Conservation (phyloP, 257 asterid species). For the Solanum neorickii region DNA sequence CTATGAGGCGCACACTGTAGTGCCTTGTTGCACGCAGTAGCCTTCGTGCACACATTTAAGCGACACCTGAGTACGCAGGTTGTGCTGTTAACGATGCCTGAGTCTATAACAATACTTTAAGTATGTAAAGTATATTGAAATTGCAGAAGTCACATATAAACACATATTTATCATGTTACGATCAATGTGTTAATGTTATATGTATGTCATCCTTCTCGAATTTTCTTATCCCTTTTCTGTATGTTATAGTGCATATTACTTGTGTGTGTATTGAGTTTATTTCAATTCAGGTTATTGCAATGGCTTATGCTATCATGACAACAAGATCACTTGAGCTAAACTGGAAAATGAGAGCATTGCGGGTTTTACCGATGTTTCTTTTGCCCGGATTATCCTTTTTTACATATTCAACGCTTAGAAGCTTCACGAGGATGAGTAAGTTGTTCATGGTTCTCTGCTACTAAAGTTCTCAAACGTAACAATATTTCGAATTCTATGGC, state of each 20-base stretch:
- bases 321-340: conserved; percentile 59
- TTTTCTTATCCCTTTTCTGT: not conserved
- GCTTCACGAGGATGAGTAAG: conserved; percentile 80
- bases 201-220: not conserved
- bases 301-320: conserved; percentile 71
- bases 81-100: not conserved
- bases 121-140: not conserved
- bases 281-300: conserved; percentile 61
- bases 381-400: conserved; percentile 55
- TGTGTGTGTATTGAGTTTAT: not conserved
- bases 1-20: not conserved
- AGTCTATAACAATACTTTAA: not conserved
- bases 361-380: conserved; percentile 81
- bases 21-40: not conserved
- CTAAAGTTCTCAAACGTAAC: not conserved
- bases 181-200: not conserved
- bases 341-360: conserved; percentile 82
- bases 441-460: not conserved
- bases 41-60: not conserved
- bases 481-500: not conserved
- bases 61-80: not conserved
- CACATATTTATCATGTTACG: not conserved
- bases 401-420: conserved; percentile 36
- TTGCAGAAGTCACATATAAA: not conserved
- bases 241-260: not conserved